Conservation (phyloP, 2,329 filamentous ascomycete species). For the Talaromyces sp. region DNA sequence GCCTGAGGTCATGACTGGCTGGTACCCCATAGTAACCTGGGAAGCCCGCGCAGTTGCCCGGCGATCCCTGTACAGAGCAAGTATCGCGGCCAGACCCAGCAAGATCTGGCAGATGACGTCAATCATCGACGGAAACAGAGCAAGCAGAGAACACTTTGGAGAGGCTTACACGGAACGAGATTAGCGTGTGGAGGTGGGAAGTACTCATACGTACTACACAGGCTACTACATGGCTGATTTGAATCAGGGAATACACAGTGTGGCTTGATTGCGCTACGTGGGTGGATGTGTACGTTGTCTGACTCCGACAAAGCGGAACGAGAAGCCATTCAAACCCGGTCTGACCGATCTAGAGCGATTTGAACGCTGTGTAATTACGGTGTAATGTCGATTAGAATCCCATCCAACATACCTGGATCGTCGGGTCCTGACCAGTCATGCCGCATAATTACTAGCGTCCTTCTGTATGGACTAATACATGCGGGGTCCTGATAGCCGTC, state of each 20-base stretch:
- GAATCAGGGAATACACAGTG: neutral
- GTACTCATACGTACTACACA: too few relatives aligned
- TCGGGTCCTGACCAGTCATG: neutral
- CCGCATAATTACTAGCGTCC: neutral
- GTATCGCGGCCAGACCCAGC: neutral
- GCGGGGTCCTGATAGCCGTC: neutral
- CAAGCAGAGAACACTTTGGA: neutral
- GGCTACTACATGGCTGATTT: neutral
- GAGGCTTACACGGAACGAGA: neutral
- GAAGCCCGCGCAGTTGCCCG: neutral
- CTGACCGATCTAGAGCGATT: neutral
- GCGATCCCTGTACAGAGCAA: neutral
- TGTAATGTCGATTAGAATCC: neutral
- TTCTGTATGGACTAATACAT: neutral
- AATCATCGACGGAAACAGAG: conserved; percentile 11
- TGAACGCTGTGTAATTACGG: neutral
- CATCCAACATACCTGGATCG: neutral
- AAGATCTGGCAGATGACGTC: conserved; percentile 2
- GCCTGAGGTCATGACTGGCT: conserved; percentile 12
- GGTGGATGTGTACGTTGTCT: neutral
- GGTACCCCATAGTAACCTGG: neutral
- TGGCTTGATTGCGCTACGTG: neutral
- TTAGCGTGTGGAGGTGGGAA: neutral
- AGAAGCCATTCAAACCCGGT: neutral
- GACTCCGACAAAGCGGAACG: neutral